Evolutionary conservation across 192 early-diverging fungal genomes (phyloP), one percentile per base, ranked within the genome.

Genomic region (Coemansia umbellata): DNA sequence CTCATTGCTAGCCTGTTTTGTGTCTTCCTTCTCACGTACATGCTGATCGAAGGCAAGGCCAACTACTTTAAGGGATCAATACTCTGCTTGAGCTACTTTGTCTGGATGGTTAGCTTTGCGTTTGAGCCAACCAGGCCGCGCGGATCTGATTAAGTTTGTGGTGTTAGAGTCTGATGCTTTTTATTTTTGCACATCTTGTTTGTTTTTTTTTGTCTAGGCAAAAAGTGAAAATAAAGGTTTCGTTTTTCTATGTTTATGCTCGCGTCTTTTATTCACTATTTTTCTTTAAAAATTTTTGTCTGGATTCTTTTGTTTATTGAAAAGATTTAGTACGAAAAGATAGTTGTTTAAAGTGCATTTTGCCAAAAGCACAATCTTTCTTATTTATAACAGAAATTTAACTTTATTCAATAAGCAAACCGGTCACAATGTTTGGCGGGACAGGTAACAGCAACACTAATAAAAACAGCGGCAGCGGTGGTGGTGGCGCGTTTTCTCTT

Each of bases 41-140:
- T 94, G 14, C 95, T 94, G 71, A 87, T 89, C 50, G 95, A 98
- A 71, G 94, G 94, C 59, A 95, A 90, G 69, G 78, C 84, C 40
- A 96, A 98, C 74, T 96, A 98, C 77, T 98, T 98, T 67, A 96
- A 98, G 76, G 95, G 94, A 14, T 74, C 84, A 4, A 92, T 98
- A 42, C 73, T 98, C 51, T 81, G 93, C 30, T 63, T 96, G 26
- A 87, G 85, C 35, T 98, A 98, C 68, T 69, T 69, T 40, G 85
- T 96, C 9, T 79, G 95, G 55, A 80, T 93, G 63, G 81, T 81
- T 10, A 87, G 84, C 5, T 94, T 91, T 66, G 82, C 79, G 27
- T 98, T 83, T 68, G 85, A 82, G 36, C 85, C 88, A 18, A 55
- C 55, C 56, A 70, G 48, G 9, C 23, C 37, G 17, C 60, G 30